Evolutionary conservation across 2,329 filamentous ascomycete species (phyloP), one percentile per base, ranked within the genome.

Genomic region (Curvularia lunata): DNA sequence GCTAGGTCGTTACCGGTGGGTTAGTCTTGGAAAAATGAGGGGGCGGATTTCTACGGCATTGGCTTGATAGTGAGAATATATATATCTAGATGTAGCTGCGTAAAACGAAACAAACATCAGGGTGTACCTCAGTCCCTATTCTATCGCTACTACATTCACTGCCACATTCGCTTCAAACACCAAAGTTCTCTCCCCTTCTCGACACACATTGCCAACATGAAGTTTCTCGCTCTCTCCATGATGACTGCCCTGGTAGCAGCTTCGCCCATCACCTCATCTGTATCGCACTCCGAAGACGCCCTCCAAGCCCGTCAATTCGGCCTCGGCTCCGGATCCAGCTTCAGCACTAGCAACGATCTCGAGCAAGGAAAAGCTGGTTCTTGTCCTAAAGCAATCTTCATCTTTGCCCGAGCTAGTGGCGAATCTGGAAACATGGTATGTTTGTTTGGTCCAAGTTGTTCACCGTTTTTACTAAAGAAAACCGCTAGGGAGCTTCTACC

Each of bases 351-450:
- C 6, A 68, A 60, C 21, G 69, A 73, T 12, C 70, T 73, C 27
- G 66, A 70, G 34, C 47, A 55, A 12, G 69, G 69, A 30, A 57
- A 32, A 34, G 40, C 55, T 6, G 53, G 57, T 21, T 43, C 48
- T 13, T 73, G 71, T 25, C 70, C 70, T 9, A 65, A 64, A 23
- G 65, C 58, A 0, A 73, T 73, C 42, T 62, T 72, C 54, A 71
- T 72, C 47, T 74, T 68, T 27, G 70, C 69, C 9, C 62, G 71
- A 7, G 70, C 64, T 7, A 66, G 62, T 40, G 65, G 58, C 2
- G 69, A 73, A 30, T 16, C 32, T 8, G 71, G 70, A 1, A 74
- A 73, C 27, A 67, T 74, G 69, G 69, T 71, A 65, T 18, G 60
- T 53, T 13, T 21, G 2, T 25, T 1, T n/a, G 2, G 28, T 28